Evolutionary conservation across 1,284 basidiomycete genomes (phyloP).

Genomic region (Pseudozyma sp.): DNA sequence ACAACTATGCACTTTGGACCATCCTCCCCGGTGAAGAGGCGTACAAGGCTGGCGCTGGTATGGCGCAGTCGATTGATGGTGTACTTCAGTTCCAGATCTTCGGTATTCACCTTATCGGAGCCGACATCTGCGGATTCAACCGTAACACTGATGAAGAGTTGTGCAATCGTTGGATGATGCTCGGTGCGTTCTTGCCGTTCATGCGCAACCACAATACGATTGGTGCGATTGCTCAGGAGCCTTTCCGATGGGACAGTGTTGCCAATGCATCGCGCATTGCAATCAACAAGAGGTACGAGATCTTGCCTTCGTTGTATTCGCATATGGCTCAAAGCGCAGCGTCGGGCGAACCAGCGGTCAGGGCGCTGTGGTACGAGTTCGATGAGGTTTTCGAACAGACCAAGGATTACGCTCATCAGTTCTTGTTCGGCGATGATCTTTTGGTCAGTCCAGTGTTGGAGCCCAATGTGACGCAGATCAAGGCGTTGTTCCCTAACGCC

Average conservation of each 20-base stretch:
- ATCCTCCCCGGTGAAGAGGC: conserved; percentile 65
- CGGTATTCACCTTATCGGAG: conserved; percentile 53
- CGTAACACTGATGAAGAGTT: conserved; percentile 80
- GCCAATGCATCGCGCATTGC: conserved; percentile 56
- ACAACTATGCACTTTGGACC: conserved; percentile 78
- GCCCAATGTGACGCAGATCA: conserved; percentile 54
- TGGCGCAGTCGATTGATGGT: conserved; percentile 76
- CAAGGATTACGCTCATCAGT: conserved; percentile 48
- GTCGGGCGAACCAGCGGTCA: conserved; percentile 42
- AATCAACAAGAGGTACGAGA: conserved; percentile 48
- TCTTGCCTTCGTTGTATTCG: conserved; percentile 49
- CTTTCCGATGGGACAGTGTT: conserved; percentile 50
- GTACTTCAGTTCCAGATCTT: conserved; percentile 79
- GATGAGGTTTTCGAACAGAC: conserved; percentile 44
- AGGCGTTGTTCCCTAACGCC: conserved; percentile 62
- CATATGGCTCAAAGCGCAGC: conserved; percentile 29
- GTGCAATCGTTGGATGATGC: conserved; percentile 72
- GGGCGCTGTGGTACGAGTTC: conserved; percentile 57
- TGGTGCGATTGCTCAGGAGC: conserved; percentile 53
- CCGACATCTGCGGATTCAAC: conserved; percentile 55
- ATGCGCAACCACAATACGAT: conserved; percentile 56
- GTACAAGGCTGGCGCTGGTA: conserved; percentile 45
- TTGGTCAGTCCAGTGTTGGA: conserved; percentile 51
- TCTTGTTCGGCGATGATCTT: conserved; percentile 46
- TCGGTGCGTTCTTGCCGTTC: conserved; percentile 49